These are phyloP conservation scores for Corniculantispora saksenae DNA, from an alignment of 2,329 filamentous ascomycete species.

Conservation along the genomic window DNA sequence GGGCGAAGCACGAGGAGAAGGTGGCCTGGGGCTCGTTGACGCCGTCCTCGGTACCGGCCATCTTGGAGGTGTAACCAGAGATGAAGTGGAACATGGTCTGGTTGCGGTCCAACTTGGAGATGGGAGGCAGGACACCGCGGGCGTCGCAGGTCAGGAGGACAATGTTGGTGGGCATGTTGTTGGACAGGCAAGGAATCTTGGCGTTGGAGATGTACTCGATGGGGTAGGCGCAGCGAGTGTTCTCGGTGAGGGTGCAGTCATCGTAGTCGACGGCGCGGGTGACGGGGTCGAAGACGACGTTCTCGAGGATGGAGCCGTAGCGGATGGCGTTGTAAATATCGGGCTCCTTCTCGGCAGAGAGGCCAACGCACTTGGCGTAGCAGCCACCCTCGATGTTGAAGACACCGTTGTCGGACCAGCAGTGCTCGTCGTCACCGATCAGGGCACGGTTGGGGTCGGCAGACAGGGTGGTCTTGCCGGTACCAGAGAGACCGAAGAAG, in stretches of 20 bases:
- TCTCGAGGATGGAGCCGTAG: slow-evolving; percentile 97
- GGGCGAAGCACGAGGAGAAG: slow-evolving; percentile 98
- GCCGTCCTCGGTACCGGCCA: slow-evolving; percentile 98
- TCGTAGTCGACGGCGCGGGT: slow-evolving; percentile 95
- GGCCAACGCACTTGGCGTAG: slow-evolving; percentile 98
- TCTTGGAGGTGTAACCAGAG: slow-evolving; percentile 99
- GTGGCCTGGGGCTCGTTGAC: slow-evolving; percentile 96
- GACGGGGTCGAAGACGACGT: slow-evolving; percentile 92
- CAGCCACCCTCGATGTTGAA: slow-evolving; percentile 99
- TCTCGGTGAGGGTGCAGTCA: slow-evolving; percentile 91
- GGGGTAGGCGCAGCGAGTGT: slow-evolving; percentile 96
- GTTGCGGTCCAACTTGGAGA: slow-evolving; percentile 90
- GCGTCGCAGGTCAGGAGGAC: slow-evolving; percentile 97
- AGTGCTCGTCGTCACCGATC: slow-evolving; percentile 99
- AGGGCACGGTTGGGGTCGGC: slow-evolving; percentile 94
- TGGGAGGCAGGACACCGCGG: slow-evolving; percentile 93
- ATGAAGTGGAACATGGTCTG: slow-evolving; percentile 99
- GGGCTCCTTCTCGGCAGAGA: slow-evolving; percentile 97
- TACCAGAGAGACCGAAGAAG: slow-evolving; percentile 98
- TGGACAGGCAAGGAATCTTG: slow-evolving; percentile 92
- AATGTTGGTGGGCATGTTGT: slow-evolving; percentile 92
- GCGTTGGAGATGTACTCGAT: slow-evolving; percentile 99
- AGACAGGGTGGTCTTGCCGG: slow-evolving; percentile 97
- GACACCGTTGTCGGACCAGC: slow-evolving; percentile 94
- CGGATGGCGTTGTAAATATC: slow-evolving; percentile 96